Evolutionary conservation across 768 basidiomycete species (phyloP).

Genomic region (Trametes coccinea): DNA sequence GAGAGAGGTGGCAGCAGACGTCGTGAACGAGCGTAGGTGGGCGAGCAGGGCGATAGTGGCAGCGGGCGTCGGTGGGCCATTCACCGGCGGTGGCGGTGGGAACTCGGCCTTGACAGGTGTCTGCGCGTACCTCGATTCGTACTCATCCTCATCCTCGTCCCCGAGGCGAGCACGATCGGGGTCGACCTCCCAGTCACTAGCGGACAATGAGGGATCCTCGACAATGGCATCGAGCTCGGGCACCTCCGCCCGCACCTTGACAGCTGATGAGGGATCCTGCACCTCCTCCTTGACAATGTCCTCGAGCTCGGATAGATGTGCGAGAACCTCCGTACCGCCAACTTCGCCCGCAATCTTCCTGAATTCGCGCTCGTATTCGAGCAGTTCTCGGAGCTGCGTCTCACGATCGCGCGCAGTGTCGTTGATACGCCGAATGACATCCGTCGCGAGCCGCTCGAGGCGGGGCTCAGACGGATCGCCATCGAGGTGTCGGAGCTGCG

Average conservation of each 20-base stretch:
- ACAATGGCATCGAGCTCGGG: constrained; percentile 29
- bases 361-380: constrained; percentile 80
- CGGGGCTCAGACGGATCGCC: constrained; percentile 39
- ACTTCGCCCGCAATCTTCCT: constrained; percentile 75
- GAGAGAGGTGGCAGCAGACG: constrained; percentile 73
- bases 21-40: constrained; percentile 70
- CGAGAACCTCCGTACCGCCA: constrained; percentile 72
- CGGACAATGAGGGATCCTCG: constrained; percentile 31
- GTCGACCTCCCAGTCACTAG: constrained; percentile 57
- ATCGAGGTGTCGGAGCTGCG: constrained; percentile 71
- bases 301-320: constrained; percentile 64
- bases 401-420: constrained; percentile 77
- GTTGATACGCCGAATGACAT: constrained; percentile 76
- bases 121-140: constrained; percentile 36
- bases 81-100: constrained; percentile 46
- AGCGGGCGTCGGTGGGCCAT: constrained; percentile 56
- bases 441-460: constrained; percentile 72
- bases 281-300: constrained; percentile 45
- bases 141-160: constrained; percentile 46
- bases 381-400: constrained; percentile 74
- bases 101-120: constrained; percentile 65
- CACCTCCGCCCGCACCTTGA: background rate
- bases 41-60: constrained; percentile 64
- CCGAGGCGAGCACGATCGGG: constrained; percentile 45
- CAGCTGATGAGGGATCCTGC: constrained; percentile 28